Percentiles rank a stretch among this genome's conserved stretches.
Evolutionary conservation across 306 rosid genomes (phyloP).

Genomic region (Cotoneaster glaucophyllus): DNA sequence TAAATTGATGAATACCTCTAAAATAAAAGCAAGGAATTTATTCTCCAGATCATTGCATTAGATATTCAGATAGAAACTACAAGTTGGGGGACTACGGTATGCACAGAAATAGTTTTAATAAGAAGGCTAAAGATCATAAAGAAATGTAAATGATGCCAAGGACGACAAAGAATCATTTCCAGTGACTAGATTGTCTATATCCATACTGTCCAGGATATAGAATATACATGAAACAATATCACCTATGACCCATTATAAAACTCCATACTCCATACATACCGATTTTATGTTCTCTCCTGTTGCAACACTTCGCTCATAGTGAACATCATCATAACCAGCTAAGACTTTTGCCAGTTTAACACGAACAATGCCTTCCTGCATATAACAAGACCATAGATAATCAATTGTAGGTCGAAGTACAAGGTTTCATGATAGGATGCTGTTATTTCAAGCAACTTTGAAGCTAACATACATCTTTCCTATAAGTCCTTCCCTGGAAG

Average conservation of each 20-base stretch:
- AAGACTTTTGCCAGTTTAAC: slow-evolving; percentile 73
- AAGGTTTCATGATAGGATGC: slow-evolving; percentile 3
- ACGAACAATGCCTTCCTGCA: slow-evolving; percentile 90
- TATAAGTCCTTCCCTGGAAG: slow-evolving; percentile 76
- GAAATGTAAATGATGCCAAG: neutral
- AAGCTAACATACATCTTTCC: slow-evolving; percentile 73
- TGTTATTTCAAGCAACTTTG: slow-evolving; percentile 2
- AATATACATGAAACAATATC: neutral
- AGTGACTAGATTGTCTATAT: neutral
- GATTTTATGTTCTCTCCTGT: slow-evolving; percentile 66
- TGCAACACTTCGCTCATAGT: slow-evolving; percentile 81
- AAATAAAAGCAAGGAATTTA: neutral
- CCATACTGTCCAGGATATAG: neutral
- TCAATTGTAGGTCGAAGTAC: slow-evolving; percentile 8
- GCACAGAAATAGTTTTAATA: neutral
- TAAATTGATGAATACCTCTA: no score
- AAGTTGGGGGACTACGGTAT: neutral
- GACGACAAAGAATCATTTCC: slow-evolving; percentile 17
- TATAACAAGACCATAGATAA: slow-evolving; percentile 16
- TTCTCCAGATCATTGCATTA: neutral
- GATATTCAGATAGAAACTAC: neutral
- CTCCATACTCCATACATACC: slow-evolving; percentile 57
- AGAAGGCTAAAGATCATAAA: neutral
- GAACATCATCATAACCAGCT: slow-evolving; percentile 68
- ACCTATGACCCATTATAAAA: slow-evolving; percentile 3